Conservation (phyloP, 2,329 filamentous ascomycete species). For the Gaeumannomyces sp. region DNA sequence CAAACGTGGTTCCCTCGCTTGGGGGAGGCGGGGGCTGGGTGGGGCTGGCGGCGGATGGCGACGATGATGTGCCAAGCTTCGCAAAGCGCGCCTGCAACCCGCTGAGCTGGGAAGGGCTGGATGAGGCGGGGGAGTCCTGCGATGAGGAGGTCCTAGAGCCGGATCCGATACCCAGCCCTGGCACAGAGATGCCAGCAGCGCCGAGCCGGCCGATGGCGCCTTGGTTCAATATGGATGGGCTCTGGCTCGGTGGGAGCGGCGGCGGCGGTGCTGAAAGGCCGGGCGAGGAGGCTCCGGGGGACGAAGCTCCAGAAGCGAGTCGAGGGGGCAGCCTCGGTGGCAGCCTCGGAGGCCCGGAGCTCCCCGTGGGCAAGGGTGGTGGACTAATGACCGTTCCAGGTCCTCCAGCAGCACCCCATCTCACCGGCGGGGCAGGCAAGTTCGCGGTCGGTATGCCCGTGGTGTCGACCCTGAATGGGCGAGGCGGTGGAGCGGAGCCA, state of each 20-base stretch:
- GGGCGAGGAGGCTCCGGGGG: slow-evolving; percentile 20
- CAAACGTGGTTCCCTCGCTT: slow-evolving; percentile 53
- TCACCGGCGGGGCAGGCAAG: slow-evolving; percentile 64
- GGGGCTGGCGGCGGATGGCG: slow-evolving; percentile 16
- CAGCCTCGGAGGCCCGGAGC: slow-evolving; percentile 42
- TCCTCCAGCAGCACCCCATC: slow-evolving; percentile 36
- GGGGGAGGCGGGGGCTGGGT: slow-evolving; percentile 24
- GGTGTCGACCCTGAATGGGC: slow-evolving; percentile 64
- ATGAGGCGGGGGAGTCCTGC: slow-evolving; percentile 3
- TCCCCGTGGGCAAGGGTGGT: slow-evolving; percentile 19
- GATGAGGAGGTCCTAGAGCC: slow-evolving; percentile 12
- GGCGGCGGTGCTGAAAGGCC: slow-evolving; percentile 17
- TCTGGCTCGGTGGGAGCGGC: not conserved
- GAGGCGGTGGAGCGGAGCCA: slow-evolving; percentile 42
- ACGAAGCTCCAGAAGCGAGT: slow-evolving; percentile 32
- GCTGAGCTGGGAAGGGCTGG: slow-evolving; percentile 42
- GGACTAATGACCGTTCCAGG: slow-evolving; percentile 13
- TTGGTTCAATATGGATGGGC: slow-evolving; percentile 35
- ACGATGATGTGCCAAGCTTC: slow-evolving; percentile 36
- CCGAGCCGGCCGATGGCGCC: slow-evolving; percentile 61
- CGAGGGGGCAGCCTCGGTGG: slow-evolving; percentile 70
- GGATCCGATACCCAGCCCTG: slow-evolving; percentile 65
- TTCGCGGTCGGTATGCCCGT: slow-evolving; percentile 64
- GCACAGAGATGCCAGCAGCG: slow-evolving; percentile 70
- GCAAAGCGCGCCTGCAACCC: slow-evolving; percentile 65